phyloP scores from a whole-genome alignment of 2,329 filamentous ascomycete genomes.

The Thelonectria discophora region DNA sequence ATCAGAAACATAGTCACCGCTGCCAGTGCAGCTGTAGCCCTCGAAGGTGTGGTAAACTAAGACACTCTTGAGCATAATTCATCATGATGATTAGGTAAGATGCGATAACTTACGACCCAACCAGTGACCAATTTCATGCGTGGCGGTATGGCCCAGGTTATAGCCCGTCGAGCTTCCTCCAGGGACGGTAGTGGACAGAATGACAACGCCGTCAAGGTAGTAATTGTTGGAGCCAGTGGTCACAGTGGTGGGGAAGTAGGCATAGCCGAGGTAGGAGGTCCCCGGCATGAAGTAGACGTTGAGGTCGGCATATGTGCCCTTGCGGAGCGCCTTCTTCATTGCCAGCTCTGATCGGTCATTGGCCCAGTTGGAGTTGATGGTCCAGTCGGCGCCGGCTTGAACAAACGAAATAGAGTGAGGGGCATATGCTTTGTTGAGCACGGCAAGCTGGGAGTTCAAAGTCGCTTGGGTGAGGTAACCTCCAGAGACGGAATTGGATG shows the following conservation, averaged over 20 bases:
- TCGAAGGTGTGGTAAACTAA: slow-evolving; percentile 53
- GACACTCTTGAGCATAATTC: background rate
- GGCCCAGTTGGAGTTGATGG: slow-evolving; percentile 59
- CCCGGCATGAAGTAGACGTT: slow-evolving; percentile 48
- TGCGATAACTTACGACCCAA: slow-evolving; percentile 42
- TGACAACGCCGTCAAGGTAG: slow-evolving; percentile 52
- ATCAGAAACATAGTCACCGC: slow-evolving; percentile 53
- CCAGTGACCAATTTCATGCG: slow-evolving; percentile 54
- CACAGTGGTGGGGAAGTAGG: slow-evolving; percentile 52
- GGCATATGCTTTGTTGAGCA: slow-evolving; percentile 56
- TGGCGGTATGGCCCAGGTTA: slow-evolving; percentile 42
- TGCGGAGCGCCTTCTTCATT: slow-evolving; percentile 58
- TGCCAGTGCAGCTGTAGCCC: slow-evolving; percentile 42
- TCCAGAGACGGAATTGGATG: slow-evolving; percentile 30
- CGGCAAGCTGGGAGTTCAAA: slow-evolving; percentile 50
- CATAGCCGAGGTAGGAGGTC: slow-evolving; percentile 49
- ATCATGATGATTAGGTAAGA: background rate
- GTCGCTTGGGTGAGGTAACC: slow-evolving; percentile 32
- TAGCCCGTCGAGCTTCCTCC: slow-evolving; percentile 48
- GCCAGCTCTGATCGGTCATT: slow-evolving; percentile 49
- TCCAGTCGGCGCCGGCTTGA: slow-evolving; percentile 53
- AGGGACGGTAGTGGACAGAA: slow-evolving; percentile 50
- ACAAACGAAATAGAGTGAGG: slow-evolving; percentile 56
- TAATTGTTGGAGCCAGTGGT: slow-evolving; percentile 36
- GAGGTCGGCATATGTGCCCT: slow-evolving; percentile 54